A percentile compares a stretch with the other conserved stretches of the same genome.
These are phyloP conservation scores for Cylindrodendrum hubeiense DNA, from an alignment of 2,329 filamentous ascomycete genomes.

Conservation along the genomic window DNA sequence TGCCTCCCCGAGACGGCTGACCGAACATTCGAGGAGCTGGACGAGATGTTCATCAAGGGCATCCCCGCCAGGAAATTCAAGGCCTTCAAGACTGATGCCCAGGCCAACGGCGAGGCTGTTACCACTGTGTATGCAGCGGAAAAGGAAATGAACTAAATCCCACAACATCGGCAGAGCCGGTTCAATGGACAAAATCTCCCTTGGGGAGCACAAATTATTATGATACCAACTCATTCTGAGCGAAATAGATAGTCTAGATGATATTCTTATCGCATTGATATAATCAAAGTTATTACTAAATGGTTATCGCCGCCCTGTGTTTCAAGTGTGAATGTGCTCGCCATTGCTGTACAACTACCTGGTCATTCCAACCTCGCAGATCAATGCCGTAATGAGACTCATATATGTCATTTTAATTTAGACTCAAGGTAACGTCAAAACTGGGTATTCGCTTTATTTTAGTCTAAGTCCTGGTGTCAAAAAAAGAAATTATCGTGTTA, in stretches of 20 bases:
- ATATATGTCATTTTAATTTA: too few species aligned
- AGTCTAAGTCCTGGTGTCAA: too few species aligned
- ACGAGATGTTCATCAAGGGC: conserved; percentile 31
- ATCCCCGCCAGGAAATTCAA: conserved; percentile 27
- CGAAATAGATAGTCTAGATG: background rate
- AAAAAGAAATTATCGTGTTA: too few species aligned
- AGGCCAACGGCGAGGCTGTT: conserved; percentile 29
- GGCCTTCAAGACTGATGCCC: conserved; percentile 28
- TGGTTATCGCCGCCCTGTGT: background rate
- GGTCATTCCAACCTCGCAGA: too few species aligned
- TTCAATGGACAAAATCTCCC: conserved; percentile 2
- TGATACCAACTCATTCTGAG: conserved; percentile 23
- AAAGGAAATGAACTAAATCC: conserved; percentile 15
- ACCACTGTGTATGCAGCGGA: conserved; percentile 33
- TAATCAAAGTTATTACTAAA: background rate
- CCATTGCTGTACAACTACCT: too few species aligned
- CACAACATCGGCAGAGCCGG: conserved; percentile 6
- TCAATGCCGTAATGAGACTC: too few species aligned
- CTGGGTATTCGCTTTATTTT: too few species aligned
- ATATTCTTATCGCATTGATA: background rate
- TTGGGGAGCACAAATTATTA: conserved; percentile 1
- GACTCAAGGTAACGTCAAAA: too few species aligned
- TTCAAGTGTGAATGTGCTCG: background rate
- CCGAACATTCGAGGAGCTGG: conserved; percentile 34
- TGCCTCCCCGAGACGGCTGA: conserved; percentile 33